These are phyloP conservation scores for Didymella arachidicola DNA, from an alignment of 2,329 filamentous ascomycete genomes.

Conservation along the genomic window DNA sequence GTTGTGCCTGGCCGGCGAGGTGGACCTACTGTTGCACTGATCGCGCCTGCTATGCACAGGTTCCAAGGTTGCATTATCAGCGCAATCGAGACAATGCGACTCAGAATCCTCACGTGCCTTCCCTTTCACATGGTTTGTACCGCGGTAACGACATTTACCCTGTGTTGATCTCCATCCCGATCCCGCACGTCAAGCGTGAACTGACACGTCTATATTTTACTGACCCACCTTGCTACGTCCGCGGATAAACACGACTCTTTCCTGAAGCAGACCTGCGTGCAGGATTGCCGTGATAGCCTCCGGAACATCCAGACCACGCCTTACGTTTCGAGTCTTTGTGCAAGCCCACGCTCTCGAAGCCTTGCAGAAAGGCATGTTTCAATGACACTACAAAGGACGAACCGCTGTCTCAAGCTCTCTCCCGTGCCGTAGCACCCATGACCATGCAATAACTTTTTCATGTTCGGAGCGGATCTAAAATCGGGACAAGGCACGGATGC, in stretches of 20 bases:
- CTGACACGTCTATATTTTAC: conserved; percentile 8
- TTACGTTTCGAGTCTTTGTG: conserved; percentile 7
- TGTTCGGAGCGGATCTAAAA: background rate
- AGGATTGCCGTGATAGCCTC: conserved; percentile 6
- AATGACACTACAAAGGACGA: conserved; percentile 6
- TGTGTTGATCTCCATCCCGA: conserved; percentile 20
- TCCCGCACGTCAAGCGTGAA: conserved; percentile 17
- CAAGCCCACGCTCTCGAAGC: conserved; percentile 1
- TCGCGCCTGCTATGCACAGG: background rate
- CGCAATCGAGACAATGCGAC: background rate
- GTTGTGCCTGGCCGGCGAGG: background rate
- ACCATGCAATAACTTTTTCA: background rate
- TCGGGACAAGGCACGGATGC: conserved; percentile 4
- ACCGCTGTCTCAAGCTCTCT: conserved; percentile 12
- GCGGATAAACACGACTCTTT: conserved; percentile 1
- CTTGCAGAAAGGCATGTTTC: conserved; percentile 1
- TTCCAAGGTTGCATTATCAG: background rate
- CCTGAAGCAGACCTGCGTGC: conserved; percentile 7
- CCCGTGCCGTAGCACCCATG: conserved; percentile 12
- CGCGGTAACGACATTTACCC: conserved; percentile 13
- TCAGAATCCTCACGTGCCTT: conserved; percentile 4
- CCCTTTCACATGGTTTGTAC: conserved; percentile 4
- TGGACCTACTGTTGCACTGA: background rate
- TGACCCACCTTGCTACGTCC: conserved; percentile 11
- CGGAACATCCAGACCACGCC: conserved; percentile 13